Conservation (phyloP, 1,284 basidiomycete species). For the Ganoderma resinaceum region DNA sequence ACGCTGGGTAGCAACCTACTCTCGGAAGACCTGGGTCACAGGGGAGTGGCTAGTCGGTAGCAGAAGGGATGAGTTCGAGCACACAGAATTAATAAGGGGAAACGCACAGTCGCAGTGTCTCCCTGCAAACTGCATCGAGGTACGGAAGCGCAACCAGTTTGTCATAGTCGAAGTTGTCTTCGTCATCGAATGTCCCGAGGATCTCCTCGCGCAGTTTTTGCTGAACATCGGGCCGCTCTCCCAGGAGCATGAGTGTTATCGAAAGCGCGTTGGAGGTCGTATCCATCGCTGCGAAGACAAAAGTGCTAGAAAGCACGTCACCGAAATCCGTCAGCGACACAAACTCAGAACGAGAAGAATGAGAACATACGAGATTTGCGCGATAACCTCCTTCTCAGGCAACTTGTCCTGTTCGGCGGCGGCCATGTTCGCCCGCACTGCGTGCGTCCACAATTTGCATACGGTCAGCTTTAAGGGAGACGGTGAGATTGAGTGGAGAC, state of each 20-base stretch:
- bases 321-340: not conserved
- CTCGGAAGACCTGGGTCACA: slow-evolving; percentile 8
- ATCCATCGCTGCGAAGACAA: slow-evolving; percentile 39
- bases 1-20: slow-evolving; percentile 2
- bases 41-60: slow-evolving; percentile 6
- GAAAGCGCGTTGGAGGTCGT: slow-evolving; percentile 41
- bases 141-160: slow-evolving; percentile 39
- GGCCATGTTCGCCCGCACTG: slow-evolving; percentile 26
- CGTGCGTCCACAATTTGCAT: not conserved
- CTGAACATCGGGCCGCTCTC: slow-evolving; percentile 27
- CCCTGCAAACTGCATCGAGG: slow-evolving; percentile 43
- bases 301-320: slow-evolving; percentile 22
- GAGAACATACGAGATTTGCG: slow-evolving; percentile 27
- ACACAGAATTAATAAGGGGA: not conserved
- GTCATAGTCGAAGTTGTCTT: slow-evolving; percentile 38
- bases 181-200: slow-evolving; percentile 26
- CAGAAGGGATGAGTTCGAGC: not conserved
- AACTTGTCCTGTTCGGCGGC: slow-evolving; percentile 19
- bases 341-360: not conserved
- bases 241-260: slow-evolving; percentile 37
- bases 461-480: no score
- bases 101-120: slow-evolving; percentile 39
- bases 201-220: slow-evolving; percentile 38
- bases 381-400: slow-evolving; percentile 27
- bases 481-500: slow-evolving; percentile 6